Evolutionary conservation across 176 grass and related monocot species (phyloP).

Genomic region (Oryza meyeriana): DNA sequence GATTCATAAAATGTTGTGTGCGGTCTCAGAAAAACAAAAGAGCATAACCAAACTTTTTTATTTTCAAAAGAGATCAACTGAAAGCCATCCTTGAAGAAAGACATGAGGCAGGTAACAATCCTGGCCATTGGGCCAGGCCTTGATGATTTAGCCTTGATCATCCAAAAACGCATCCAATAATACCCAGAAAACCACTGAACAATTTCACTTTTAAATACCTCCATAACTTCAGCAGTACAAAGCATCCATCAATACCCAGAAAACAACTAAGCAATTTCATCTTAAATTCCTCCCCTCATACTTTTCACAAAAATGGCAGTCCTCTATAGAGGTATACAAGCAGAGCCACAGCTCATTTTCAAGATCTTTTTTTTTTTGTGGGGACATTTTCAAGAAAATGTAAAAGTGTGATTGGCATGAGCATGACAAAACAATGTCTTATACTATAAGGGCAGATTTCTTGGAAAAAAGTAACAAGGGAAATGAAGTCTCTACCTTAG

Average conservation of each 20-base stretch:
- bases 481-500: constrained; percentile 58
- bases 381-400: constrained; percentile 12
- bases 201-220: constrained; percentile 3
- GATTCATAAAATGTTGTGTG: constrained; percentile 4
- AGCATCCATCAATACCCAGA: neutral
- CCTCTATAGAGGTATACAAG: neutral
- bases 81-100: neutral
- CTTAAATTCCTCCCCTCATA: neutral
- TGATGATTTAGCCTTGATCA: neutral
- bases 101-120: neutral
- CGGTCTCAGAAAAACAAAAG: neutral
- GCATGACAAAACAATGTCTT: constrained; percentile 12
- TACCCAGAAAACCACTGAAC: neutral
- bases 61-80: neutral
- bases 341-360: neutral
- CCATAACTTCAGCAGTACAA: neutral
- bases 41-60: neutral
- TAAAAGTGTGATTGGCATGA: neutral
- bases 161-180: neutral
- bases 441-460: neutral
- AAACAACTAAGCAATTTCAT: neutral
- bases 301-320: neutral
- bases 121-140: neutral
- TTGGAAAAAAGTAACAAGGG: neutral
- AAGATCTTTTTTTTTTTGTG: too few species aligned